Percentiles rank a stretch among this genome's conserved stretches.
Evolutionary conservation across 768 basidiomycete genomes (phyloP).

Genomic region (Paxillus involutus): DNA sequence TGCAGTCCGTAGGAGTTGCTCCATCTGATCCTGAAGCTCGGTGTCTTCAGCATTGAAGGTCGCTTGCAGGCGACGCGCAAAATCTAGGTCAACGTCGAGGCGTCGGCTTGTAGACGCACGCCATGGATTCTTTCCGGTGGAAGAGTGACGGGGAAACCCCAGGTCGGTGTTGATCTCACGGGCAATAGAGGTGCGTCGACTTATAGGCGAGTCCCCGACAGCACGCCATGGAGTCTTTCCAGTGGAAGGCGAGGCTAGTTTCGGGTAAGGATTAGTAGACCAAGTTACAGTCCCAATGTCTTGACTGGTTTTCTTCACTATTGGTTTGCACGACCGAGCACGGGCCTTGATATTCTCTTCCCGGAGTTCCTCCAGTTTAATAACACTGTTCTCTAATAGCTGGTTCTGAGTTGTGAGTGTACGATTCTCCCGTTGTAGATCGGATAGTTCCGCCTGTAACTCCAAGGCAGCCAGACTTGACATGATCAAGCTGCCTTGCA

Average conservation of each 20-base stretch:
- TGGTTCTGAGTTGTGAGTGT: conserved; percentile 18
- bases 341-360: conserved; percentile 8
- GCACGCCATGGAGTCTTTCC: neutral
- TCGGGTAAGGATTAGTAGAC: neutral
- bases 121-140: no score
- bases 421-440: conserved; percentile 33
- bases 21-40: conserved; percentile 31
- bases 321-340: neutral
- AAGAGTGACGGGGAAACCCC: no score
- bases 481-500: conserved; percentile 39
- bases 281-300: neutral
- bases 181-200: neutral
- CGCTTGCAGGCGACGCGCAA: conserved; percentile 36
- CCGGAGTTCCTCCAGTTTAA: conserved; percentile 9
- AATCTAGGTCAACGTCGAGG: neutral
- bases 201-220: neutral
- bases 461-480: conserved; percentile 50
- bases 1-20: conserved; percentile 24
- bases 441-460: conserved; percentile 39
- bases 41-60: conserved; percentile 43
- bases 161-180: conserved; percentile 13
- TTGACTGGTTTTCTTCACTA: neutral
- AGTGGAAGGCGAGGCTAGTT: neutral
- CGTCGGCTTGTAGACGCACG: no score
- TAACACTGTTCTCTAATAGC: conserved; percentile 26